These are phyloP conservation scores for Candida nitratophila DNA, from an alignment of 805 yeast species.

Conservation along the genomic window DNA sequence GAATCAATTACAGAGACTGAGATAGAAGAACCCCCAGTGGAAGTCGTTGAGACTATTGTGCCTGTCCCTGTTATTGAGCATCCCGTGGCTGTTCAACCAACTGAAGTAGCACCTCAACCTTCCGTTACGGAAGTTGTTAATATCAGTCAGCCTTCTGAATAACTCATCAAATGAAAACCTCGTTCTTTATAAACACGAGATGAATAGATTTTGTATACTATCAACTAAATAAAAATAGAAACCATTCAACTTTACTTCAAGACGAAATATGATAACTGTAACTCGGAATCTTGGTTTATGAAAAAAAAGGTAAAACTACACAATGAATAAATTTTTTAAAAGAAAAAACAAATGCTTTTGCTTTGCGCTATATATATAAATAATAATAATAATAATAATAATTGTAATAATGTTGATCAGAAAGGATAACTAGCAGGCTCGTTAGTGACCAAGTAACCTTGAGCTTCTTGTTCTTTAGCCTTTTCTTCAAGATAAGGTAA, in stretches of 20 bases:
- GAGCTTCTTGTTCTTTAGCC: conserved; percentile 40
- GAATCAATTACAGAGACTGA: too few relatives aligned
- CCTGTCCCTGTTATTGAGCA: neutral
- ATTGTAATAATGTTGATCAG: too few relatives aligned
- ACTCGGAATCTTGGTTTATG: too few relatives aligned
- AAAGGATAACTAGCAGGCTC: conserved; percentile 39
- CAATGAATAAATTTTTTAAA: neutral
- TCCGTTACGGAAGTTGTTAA: neutral
- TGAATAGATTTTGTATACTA: neutral
- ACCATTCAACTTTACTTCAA: too few relatives aligned
- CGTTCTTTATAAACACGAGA: too few relatives aligned
- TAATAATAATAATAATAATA: too few relatives aligned
- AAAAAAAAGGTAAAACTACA: neutral
- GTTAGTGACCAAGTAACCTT: conserved; percentile 31
- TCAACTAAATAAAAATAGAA: neutral
- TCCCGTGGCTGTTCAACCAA: neutral
- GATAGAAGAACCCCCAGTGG: neutral
- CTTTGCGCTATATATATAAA: too few relatives aligned
- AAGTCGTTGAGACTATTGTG: neutral
- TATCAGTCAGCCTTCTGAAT: neutral
- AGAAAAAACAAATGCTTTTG: neutral
- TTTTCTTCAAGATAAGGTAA: conserved; percentile 46
- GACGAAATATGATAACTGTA: too few relatives aligned
- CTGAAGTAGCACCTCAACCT: neutral
- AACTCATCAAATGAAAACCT: neutral